Evolutionary conservation across 305 asterid species (phyloP).

Genomic region (Fraxinus albicans): DNA sequence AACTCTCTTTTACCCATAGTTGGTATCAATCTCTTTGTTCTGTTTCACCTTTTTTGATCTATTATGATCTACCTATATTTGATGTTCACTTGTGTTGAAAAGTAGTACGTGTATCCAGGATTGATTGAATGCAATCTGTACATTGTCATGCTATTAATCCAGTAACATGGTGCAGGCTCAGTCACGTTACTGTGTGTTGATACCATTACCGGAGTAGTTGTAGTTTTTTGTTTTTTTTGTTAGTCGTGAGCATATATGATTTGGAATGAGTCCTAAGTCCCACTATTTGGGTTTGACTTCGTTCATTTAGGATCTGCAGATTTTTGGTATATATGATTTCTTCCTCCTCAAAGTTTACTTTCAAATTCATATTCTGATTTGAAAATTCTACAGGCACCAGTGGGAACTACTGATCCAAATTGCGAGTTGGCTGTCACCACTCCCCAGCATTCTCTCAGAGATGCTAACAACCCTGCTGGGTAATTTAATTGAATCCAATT

Average conservation of each 20-base stretch:
- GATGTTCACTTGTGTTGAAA: not conserved
- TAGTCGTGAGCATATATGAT: not conserved
- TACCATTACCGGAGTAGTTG: not conserved
- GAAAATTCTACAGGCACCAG: conserved; percentile 43
- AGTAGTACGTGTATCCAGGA: not conserved
- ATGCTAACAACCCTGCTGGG: conserved; percentile 97
- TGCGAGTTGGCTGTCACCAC: conserved; percentile 78
- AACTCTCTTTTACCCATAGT: not conserved
- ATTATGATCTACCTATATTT: not conserved
- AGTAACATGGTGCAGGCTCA: not conserved
- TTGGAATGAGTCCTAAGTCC: not conserved
- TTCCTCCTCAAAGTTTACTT: not conserved
- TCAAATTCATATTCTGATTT: not conserved
- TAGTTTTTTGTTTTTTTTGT: not conserved
- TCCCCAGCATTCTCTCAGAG: conserved; percentile 77
- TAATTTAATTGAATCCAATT: conserved; percentile 29
- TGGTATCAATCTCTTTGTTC: not conserved
- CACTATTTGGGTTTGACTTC: not conserved
- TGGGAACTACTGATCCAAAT: conserved; percentile 68
- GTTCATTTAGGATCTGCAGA: not conserved
- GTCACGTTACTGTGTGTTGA: not conserved
- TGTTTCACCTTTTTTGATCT: not conserved
- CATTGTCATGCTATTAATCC: not conserved
- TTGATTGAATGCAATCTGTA: not conserved
- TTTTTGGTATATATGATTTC: not conserved